A percentile compares a stretch with the other conserved stretches of the same genome.
These are phyloP conservation scores for Saccharomyces kudriavzevii DNA, from an alignment of 805 yeast species.

Conservation along the genomic window DNA sequence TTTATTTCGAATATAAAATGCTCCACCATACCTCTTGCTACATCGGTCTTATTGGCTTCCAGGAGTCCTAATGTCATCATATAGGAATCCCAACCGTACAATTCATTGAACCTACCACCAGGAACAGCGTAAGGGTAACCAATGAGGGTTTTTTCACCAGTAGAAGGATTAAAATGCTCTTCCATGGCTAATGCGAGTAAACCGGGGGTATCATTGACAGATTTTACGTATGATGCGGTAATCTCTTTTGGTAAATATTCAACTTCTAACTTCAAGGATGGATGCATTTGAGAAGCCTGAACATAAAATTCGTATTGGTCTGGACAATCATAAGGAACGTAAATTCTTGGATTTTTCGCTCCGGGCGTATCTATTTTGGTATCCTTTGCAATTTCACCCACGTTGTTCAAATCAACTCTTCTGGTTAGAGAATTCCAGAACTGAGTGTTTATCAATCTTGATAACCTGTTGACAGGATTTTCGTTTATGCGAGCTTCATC, in stretches of 20 bases:
- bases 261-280: slow-evolving; percentile 57
- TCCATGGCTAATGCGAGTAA: slow-evolving; percentile 71
- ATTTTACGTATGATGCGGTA: slow-evolving; percentile 68
- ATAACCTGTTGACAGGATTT: slow-evolving; percentile 74
- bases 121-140: slow-evolving; percentile 91
- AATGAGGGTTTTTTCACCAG: slow-evolving; percentile 42
- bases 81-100: slow-evolving; percentile 97
- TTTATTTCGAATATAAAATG: slow-evolving; percentile 85
- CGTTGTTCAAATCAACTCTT: slow-evolving; percentile 50
- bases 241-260: slow-evolving; percentile 67
- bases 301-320: slow-evolving; percentile 69
- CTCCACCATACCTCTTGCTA: slow-evolving; percentile 85
- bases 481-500: slow-evolving; percentile 81
- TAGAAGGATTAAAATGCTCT: slow-evolving; percentile 40
- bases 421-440: slow-evolving; percentile 81
- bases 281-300: slow-evolving; percentile 44
- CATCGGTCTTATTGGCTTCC: slow-evolving; percentile 52
- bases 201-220: slow-evolving; percentile 79
- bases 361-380: slow-evolving; percentile 61
- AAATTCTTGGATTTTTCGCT: slow-evolving; percentile 62
- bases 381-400: slow-evolving; percentile 67
- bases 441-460: slow-evolving; percentile 61
- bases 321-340: slow-evolving; percentile 58
- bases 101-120: slow-evolving; percentile 93
- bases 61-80: slow-evolving; percentile 82